These are phyloP conservation scores for Anisogramma anomala DNA, from an alignment of 2,329 filamentous ascomycete species.

Conservation along the genomic window DNA sequence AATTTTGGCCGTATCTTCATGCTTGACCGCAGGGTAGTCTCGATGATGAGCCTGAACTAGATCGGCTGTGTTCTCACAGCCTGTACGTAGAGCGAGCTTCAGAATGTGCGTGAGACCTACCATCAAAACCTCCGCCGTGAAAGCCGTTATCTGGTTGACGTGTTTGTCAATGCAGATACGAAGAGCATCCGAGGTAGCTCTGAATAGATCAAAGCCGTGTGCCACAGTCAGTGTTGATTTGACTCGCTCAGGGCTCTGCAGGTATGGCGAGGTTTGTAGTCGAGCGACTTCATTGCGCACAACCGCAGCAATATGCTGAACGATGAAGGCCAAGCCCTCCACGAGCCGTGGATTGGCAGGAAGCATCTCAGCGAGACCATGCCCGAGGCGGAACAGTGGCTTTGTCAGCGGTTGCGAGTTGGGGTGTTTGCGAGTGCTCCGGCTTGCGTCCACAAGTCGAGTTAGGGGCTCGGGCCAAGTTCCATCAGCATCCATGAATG, in stretches of 20 bases:
- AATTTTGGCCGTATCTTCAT: conserved; percentile 33
- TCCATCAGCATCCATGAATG: conserved; percentile 16
- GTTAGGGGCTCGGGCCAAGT: conserved; percentile 21
- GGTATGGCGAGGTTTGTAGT: conserved; percentile 13
- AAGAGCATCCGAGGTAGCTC: conserved; percentile 30
- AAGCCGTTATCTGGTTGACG: conserved; percentile 37
- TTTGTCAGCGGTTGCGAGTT: conserved; percentile 23
- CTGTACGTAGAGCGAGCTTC: conserved; percentile 28
- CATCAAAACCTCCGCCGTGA: conserved; percentile 31
- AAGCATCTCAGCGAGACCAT: conserved; percentile 29
- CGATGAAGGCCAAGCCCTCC: conserved; percentile 30
- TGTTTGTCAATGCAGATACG: conserved; percentile 42
- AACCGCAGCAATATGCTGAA: conserved; percentile 19
- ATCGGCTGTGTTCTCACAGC: conserved; percentile 25
- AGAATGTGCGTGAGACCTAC: conserved; percentile 33
- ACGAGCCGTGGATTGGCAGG: conserved; percentile 34
- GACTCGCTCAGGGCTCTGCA: conserved; percentile 18
- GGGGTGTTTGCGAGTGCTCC: conserved; percentile 19
- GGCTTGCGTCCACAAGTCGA: conserved; percentile 34
- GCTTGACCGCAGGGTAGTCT: conserved; percentile 27
- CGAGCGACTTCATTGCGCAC: conserved; percentile 15
- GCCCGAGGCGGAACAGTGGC: conserved; percentile 32
- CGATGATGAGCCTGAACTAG: conserved; percentile 23
- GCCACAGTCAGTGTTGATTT: conserved; percentile 26
- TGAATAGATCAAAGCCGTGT: conserved; percentile 30